Conservation (phyloP, 2,329 filamentous ascomycete genomes). For the Zymoseptoria crescenta region DNA sequence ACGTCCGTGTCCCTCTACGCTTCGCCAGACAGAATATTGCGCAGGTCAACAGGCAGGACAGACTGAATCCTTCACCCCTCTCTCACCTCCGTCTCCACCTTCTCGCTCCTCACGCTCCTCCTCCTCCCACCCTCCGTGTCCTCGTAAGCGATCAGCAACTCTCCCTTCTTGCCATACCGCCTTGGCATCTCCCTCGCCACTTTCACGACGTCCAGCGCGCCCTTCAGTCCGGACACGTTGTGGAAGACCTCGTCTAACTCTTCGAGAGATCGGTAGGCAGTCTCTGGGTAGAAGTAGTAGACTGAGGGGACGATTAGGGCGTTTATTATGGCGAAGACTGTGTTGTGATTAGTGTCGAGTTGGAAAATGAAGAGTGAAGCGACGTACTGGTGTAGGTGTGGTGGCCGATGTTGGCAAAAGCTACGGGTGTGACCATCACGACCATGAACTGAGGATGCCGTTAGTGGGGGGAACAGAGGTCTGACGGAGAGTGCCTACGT, state of each 20-base stretch:
- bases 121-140: conserved; percentile 27
- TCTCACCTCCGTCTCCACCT: not conserved
- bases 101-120: not conserved
- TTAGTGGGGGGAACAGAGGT: not conserved
- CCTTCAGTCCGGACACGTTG: conserved; percentile 34
- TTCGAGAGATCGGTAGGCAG: conserved; percentile 55
- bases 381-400: conserved; percentile 49
- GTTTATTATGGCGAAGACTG: conserved; percentile 55
- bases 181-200: conserved; percentile 46
- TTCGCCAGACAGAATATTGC: too few species aligned
- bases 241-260: conserved; percentile 55
- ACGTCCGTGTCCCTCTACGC: too few species aligned
- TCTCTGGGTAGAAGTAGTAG: conserved; percentile 45
- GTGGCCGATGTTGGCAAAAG: conserved; percentile 49
- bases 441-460: conserved; percentile 10
- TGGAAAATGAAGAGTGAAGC: not conserved
- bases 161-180: conserved; percentile 51
- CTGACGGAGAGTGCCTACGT: conserved; percentile 3
- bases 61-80: not conserved
- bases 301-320: conserved; percentile 47
- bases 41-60: too few species aligned
- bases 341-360: not conserved
- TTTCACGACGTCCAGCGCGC: conserved; percentile 48
- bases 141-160: conserved; percentile 48
- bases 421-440: conserved; percentile 54